A percentile compares a stretch with the other conserved stretches of the same genome.
Conservation (phyloP, 768 basidiomycete species). For the Phanerochaete carnosa region DNA sequence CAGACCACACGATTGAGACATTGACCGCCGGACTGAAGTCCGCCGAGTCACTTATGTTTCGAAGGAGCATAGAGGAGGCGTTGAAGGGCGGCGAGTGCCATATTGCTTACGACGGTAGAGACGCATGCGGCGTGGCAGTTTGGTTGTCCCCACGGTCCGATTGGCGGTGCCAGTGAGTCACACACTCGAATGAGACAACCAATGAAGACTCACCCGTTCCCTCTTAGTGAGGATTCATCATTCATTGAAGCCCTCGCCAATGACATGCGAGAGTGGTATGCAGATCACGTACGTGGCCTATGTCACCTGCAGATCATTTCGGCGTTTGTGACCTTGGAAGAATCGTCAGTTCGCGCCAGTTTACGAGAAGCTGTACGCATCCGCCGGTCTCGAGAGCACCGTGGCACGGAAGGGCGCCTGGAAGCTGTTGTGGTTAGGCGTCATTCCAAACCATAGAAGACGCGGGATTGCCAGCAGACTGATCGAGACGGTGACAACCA, state of each 20-base stretch:
- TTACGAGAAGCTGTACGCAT: conserved; percentile 10
- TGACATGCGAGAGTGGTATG: conserved; percentile 13
- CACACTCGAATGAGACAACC: not conserved
- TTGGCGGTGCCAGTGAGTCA: conserved; percentile 12
- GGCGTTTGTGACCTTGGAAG: not conserved
- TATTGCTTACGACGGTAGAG: conserved; percentile 2
- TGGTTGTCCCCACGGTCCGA: conserved; percentile 11
- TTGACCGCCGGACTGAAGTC: conserved; percentile 3
- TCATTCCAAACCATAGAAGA: conserved; percentile 4
- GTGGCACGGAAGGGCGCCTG: conserved; percentile 1
- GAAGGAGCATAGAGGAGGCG: conserved; percentile 8
- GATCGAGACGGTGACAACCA: not conserved
- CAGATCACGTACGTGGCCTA: conserved; percentile 6
- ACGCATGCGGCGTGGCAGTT: conserved; percentile 7
- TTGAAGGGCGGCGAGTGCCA: conserved; percentile 8
- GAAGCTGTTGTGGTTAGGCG: conserved; percentile 11
- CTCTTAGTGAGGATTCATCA: conserved; percentile 6
- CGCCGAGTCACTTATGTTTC: not conserved
- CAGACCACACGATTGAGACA: conserved; percentile 13
- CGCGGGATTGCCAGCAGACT: conserved; percentile 9
- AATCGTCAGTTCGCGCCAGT: conserved; percentile 8
- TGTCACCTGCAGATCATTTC: not conserved
- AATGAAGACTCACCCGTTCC: not conserved
- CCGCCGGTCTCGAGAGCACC: not conserved
- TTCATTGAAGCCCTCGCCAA: conserved; percentile 4